Base-by-base conservation (phyloP, 1,139 yeast species). In the Blastobotrys proliferans region DNA sequence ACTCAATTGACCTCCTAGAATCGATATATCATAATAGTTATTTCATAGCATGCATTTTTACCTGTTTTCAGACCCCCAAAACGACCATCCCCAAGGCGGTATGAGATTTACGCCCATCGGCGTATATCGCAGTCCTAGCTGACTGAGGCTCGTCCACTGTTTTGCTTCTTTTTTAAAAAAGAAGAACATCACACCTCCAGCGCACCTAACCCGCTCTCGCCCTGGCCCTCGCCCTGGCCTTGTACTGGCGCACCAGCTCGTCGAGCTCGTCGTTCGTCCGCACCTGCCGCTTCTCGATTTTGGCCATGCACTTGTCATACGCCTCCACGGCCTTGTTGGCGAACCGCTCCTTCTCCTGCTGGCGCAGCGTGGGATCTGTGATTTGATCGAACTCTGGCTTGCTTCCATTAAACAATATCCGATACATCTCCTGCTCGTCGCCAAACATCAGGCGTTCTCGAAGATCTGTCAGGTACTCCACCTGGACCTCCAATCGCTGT, bases 391-490 rank as follows among this genome's bases (percentile, higher is more conserved):
- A 30, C 13, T 30, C 34, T 6, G 34, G 34, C 5, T 18, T 18
- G 20, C 20, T 14, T 6, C n/a, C 11, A 8, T 21, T 21, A 14
- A 30, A 30, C 8, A 30, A 21, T n/a, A 16, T 9, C 21, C 17
- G 13, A 14, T 14, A 30, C 34, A 30, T 30, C 6, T n/a, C 8
- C 6, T 21, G 19, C 19, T 30, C 34, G n/a, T 30, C 34, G 9
- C 34, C 34, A n/a, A 30, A 30, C 34, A 30, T 30, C 6, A 30
- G 9, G 5, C n/a, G n/a, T 14, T 30, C 34, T 5, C 20, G 18
- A 8, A 14, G 20, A 5, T 6, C 6, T 14, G 6, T 6, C n/a
- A 30, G 6, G 8, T 18, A 9, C 5, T 14, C 20, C 4, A 10
- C 11, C 6, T 18, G 6, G 34, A 21, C 6, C n/a, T 14, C 20